Evolutionary conservation across 2,329 filamentous ascomycete species (phyloP).

Genomic region (Camillea tinctor): DNA sequence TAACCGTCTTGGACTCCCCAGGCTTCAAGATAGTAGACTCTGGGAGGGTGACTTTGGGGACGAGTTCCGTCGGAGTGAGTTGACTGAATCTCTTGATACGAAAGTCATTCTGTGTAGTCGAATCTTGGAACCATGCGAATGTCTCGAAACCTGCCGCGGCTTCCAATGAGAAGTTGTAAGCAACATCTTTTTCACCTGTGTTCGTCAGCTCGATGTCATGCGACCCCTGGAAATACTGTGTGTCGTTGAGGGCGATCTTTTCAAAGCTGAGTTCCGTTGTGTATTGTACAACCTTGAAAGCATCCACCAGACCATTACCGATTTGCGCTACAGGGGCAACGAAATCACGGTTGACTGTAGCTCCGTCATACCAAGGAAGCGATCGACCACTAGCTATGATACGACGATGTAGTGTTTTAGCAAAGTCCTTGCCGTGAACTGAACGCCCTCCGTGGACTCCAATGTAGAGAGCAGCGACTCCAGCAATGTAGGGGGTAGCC

Average conservation of each 20-base stretch:
- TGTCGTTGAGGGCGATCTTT: slow-evolving; percentile 45
- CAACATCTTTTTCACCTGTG: slow-evolving; percentile 31
- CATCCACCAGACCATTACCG: slow-evolving; percentile 1
- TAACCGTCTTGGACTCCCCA: slow-evolving; percentile 25
- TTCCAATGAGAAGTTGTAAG: slow-evolving; percentile 32
- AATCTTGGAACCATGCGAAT: slow-evolving; percentile 13
- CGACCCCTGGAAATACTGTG: slow-evolving; percentile 34
- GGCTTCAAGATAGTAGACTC: slow-evolving; percentile 25
- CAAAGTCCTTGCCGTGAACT: slow-evolving; percentile 31
- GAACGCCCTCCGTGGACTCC: slow-evolving; percentile 32
- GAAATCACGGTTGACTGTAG: neutral
- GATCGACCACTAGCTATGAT: slow-evolving; percentile 35
- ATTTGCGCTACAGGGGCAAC: neutral
- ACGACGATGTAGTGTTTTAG: slow-evolving; percentile 25
- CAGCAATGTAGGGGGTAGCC: slow-evolving; percentile 47
- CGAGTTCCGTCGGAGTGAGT: slow-evolving; percentile 18
- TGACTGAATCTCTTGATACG: slow-evolving; percentile 22
- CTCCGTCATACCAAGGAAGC: slow-evolving; percentile 8
- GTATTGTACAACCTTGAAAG: slow-evolving; percentile 38
- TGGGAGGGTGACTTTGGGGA: slow-evolving; percentile 20
- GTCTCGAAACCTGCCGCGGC: slow-evolving; percentile 39
- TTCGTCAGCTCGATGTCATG: slow-evolving; percentile 35
- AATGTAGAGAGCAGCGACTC: slow-evolving; percentile 39
- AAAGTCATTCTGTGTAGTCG: slow-evolving; percentile 8
- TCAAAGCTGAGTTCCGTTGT: slow-evolving; percentile 37